Base-by-base conservation (phyloP, 371 early-diverging fungal genomes). In the Mucor circinelloides region DNA sequence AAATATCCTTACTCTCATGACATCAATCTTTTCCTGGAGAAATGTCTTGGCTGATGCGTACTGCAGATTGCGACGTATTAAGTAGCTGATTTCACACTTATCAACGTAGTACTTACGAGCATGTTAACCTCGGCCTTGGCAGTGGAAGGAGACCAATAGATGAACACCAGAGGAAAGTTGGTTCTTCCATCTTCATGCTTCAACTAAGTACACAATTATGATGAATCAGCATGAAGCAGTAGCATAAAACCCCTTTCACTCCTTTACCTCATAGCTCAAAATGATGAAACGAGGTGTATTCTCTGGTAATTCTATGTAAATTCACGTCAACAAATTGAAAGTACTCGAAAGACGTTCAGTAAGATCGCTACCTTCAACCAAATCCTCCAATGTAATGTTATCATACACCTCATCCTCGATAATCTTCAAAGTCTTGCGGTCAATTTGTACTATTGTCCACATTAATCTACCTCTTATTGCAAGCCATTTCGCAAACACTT, bases 11-110 rank as follows among this genome's bases (percentile, higher is more conserved):
- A 81, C 82, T 71, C 88, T 85, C n/a, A 72, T 84, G 1, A 90
- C 77, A 25, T 74, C 68, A 28, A 77, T 80, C 28, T 69, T 84
- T 46, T 81, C 80, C 69, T 87, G 89, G 58, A 91, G 85, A 71
- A 77, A 75, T 15, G 83, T 85, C 73, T 87, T 89, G 31, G 90
- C 87, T 61, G 88, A 87, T 50, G 91, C 88, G 60, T 91, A 91
- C 76, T 86, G 63, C 44, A 21, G 36, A 7, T 58, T 17, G 40
- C 40, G 4, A 40, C 5, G 40, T 17, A 4, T 40, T 17, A 40
- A 17, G 6, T 17, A 17, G 17, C 15, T 17, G 5, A 40, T 40
- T 6, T 27, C 21, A 31, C 15, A 21, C n/a, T 32, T 32, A 28
- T 28, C 21, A 46, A 21, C 8, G 8, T 7, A n/a, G 1, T 17